A percentile compares a stretch with the other conserved stretches of the same genome.
Conservation (phyloP, 441 rosid genomes). For the Arabidopsis hybrid region DNA sequence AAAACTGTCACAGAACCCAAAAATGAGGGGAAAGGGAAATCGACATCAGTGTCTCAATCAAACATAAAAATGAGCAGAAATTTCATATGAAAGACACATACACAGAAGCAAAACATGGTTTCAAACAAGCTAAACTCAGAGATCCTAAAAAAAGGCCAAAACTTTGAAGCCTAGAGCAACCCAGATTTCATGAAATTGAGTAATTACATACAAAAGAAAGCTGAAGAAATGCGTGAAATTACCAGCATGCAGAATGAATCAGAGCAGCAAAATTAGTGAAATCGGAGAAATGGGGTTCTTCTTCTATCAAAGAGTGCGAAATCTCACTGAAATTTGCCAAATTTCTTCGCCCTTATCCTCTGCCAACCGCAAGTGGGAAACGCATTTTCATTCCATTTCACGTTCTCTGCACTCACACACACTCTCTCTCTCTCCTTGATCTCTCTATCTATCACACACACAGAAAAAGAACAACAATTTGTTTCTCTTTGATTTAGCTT, state of each 20-base stretch:
- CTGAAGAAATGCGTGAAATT: constrained; percentile 54
- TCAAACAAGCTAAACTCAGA: constrained; percentile 31
- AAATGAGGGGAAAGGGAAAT: not conserved
- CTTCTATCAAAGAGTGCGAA: constrained; percentile 21
- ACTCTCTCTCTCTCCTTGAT: constrained; percentile 19
- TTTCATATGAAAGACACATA: not conserved
- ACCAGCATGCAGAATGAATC: constrained; percentile 50
- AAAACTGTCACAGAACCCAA: constrained; percentile 7
- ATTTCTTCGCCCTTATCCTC: constrained; percentile 3
- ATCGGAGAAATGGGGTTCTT: constrained; percentile 27
- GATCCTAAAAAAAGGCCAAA: constrained; percentile 36
- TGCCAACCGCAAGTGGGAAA: constrained; percentile 36
- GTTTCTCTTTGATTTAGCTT: constrained; percentile 15
- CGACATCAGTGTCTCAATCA: constrained; percentile 24
- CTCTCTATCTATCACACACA: constrained; percentile 7
- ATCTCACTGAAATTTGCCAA: constrained; percentile 31
- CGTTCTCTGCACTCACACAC: constrained; percentile 45
- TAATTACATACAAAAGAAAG: not conserved
- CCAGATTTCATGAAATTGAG: constrained; percentile 9
- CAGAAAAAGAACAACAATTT: not conserved
- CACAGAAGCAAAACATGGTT: not conserved
- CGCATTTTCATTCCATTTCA: constrained; percentile 40
- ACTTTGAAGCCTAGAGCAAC: not conserved
- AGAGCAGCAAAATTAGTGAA: constrained; percentile 2
- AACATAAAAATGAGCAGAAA: not conserved